These are phyloP conservation scores for Lagenidium sp. DNA, from an alignment of 352 stramenopile genomes.

Conservation along the genomic window DNA sequence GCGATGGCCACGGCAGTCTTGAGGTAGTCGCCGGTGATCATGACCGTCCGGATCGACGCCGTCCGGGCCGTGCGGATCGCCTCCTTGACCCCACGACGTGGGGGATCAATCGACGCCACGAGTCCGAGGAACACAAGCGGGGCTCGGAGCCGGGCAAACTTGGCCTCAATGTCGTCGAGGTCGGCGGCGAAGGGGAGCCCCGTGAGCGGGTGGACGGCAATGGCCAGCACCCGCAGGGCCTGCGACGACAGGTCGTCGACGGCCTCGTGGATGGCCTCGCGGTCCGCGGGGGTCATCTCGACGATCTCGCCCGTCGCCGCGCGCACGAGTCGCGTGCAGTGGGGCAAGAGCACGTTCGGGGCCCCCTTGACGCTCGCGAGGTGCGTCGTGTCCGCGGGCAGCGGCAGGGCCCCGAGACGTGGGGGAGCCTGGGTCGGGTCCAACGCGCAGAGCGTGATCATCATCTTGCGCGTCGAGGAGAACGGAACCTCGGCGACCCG, in stretches of 20 bases:
- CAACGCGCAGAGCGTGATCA: slow-evolving; percentile 39
- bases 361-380: slow-evolving; percentile 18
- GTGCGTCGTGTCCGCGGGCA: slow-evolving; percentile 1
- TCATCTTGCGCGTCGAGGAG: slow-evolving; percentile 89
- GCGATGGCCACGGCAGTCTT: slow-evolving; percentile 90
- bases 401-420: slow-evolving; percentile 3
- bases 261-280: slow-evolving; percentile 16
- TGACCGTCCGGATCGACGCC: slow-evolving; percentile 43
- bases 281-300: slow-evolving; percentile 3
- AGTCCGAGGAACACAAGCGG: slow-evolving; percentile 83
- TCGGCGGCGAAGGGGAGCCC: slow-evolving; percentile 21
- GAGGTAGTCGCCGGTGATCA: slow-evolving; percentile 89
- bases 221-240: slow-evolving; percentile 51
- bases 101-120: slow-evolving; percentile 71
- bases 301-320: slow-evolving; percentile 12
- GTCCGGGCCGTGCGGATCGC: slow-evolving; percentile 22
- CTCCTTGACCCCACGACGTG: slow-evolving; percentile 23
- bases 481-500: slow-evolving; percentile 84
- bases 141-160: slow-evolving; percentile 21
- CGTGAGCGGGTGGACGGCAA: slow-evolving; percentile 37
- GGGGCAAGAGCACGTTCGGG: slow-evolving; percentile 18
- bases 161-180: slow-evolving; percentile 15
- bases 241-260: slow-evolving; percentile 24
- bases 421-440: neutral
- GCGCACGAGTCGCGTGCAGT: slow-evolving; percentile 9